Percentiles rank a stretch among this genome's conserved stretches.
phyloP scores from a whole-genome alignment of 2,329 filamentous ascomycete species.

The Aspergillus pseudotamarii region DNA sequence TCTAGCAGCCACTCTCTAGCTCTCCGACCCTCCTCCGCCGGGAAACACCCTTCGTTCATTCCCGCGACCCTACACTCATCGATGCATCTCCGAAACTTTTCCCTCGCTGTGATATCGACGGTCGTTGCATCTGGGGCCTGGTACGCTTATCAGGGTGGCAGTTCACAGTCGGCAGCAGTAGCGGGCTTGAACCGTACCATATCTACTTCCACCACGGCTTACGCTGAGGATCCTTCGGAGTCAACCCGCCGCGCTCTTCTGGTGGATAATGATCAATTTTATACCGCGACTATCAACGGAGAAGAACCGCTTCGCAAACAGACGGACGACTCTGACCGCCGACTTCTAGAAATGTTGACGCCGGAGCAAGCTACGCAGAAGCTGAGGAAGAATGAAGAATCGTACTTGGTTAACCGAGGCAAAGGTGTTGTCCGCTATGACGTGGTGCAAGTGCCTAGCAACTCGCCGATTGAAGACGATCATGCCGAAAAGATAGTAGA shows the following conservation, averaged over 20 bases:
- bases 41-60: constrained; percentile 37
- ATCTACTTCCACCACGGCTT: constrained; percentile 30
- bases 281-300: constrained; percentile 81
- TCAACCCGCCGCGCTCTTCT: constrained; percentile 69
- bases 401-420: constrained; percentile 85
- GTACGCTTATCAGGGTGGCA: constrained; percentile 50
- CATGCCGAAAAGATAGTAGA: constrained; percentile 98
- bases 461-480: constrained; percentile 97
- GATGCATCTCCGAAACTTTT: constrained; percentile 54
- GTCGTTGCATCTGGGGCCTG: constrained; percentile 52
- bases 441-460: constrained; percentile 90
- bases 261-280: constrained; percentile 87
- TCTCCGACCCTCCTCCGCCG: constrained; percentile 37
- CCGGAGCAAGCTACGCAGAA: constrained; percentile 91
- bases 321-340: constrained; percentile 79
- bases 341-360: constrained; percentile 93
- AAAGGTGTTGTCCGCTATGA: constrained; percentile 94
- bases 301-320: constrained; percentile 87
- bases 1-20: constrained; percentile 41
- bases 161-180: constrained; percentile 28
- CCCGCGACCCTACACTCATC: constrained; percentile 45
- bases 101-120: constrained; percentile 51
- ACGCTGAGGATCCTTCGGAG: constrained; percentile 54
- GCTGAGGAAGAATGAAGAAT: constrained; percentile 85
- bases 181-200: constrained; percentile 27